Evolutionary conservation across 495 filamentous ascomycete species (phyloP).

Genomic region (Penicillium malachiteum): DNA sequence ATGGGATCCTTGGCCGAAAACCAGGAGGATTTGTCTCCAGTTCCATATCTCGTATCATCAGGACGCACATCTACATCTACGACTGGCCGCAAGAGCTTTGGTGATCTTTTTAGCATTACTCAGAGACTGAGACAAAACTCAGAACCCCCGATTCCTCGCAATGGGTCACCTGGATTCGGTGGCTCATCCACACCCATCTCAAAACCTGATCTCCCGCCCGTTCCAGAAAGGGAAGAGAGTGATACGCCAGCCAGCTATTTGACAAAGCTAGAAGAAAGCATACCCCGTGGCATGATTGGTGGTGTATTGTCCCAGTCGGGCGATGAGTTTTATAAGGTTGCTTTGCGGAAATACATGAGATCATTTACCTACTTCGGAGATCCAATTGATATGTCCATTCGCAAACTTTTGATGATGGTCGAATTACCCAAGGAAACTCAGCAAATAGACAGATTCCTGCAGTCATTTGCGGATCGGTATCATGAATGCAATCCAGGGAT

Average conservation of each 20-base stretch:
- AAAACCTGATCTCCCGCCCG: conserved; percentile 64
- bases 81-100: conserved; percentile 82
- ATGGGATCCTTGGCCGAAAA: conserved; percentile 67
- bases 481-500: conserved; percentile 98
- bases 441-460: conserved; percentile 92
- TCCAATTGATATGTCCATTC: conserved; percentile 94
- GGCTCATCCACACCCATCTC: conserved; percentile 66
- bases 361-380: conserved; percentile 92
- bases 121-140: conserved; percentile 74
- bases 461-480: conserved; percentile 94
- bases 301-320: conserved; percentile 77
- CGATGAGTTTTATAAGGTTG: conserved; percentile 78
- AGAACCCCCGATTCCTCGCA: conserved; percentile 60
- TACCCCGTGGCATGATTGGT: conserved; percentile 76
- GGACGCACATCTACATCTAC: conserved; percentile 78
- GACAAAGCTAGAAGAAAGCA: conserved; percentile 71
- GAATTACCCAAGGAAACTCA: conserved; percentile 96
- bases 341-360: conserved; percentile 90
- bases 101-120: conserved; percentile 76
- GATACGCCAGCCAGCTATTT: conserved; percentile 92
- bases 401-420: conserved; percentile 94
- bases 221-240: conserved; percentile 79
- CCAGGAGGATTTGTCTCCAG: conserved; percentile 58
- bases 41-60: conserved; percentile 57
- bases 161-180: conserved; percentile 52